These are phyloP conservation scores for Xylaria castorea DNA, from an alignment of 495 filamentous ascomycete species.

Conservation along the genomic window DNA sequence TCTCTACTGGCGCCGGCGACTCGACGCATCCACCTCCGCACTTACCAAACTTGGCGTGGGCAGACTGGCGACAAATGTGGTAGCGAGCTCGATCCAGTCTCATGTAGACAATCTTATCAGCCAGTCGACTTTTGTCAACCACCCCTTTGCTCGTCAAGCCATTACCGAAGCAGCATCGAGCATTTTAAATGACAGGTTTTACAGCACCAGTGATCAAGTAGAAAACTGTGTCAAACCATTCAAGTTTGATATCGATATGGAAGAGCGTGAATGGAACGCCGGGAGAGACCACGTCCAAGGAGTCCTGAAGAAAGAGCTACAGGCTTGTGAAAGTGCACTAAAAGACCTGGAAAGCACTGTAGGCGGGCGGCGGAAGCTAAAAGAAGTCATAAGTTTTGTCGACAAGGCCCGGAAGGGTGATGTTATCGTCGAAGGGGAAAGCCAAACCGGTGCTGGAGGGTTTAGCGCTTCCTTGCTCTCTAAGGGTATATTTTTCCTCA, in stretches of 20 bases:
- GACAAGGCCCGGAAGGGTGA: slow-evolving; percentile 87
- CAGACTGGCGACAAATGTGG: slow-evolving; percentile 86
- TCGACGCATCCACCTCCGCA: slow-evolving; percentile 88
- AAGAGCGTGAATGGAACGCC: slow-evolving; percentile 84
- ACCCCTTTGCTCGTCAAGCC: slow-evolving; percentile 89
- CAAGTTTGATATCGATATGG: slow-evolving; percentile 95
- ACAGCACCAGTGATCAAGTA: slow-evolving; percentile 96
- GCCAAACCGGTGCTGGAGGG: slow-evolving; percentile 84
- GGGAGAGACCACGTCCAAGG: slow-evolving; percentile 79
- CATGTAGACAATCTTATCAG: slow-evolving; percentile 81
- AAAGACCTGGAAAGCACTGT: slow-evolving; percentile 76
- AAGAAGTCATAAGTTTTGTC: slow-evolving; percentile 89
- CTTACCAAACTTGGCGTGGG: slow-evolving; percentile 95
- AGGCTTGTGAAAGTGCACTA: slow-evolving; percentile 78
- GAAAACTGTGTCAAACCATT: slow-evolving; percentile 99
- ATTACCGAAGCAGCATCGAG: slow-evolving; percentile 86
- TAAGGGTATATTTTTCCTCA: slow-evolving; percentile 64
- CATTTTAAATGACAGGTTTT: slow-evolving; percentile 92
- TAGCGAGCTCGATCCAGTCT: slow-evolving; percentile 84
- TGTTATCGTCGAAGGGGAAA: slow-evolving; percentile 80
- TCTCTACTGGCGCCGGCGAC: slow-evolving; percentile 90
- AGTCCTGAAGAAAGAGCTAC: slow-evolving; percentile 82
- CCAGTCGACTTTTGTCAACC: slow-evolving; percentile 81
- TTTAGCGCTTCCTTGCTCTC: slow-evolving; percentile 83
- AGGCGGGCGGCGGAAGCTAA: slow-evolving; percentile 80